Base-by-base conservation (phyloP, 495 filamentous ascomycete species). In the Talaromyces adpressus region DNA sequence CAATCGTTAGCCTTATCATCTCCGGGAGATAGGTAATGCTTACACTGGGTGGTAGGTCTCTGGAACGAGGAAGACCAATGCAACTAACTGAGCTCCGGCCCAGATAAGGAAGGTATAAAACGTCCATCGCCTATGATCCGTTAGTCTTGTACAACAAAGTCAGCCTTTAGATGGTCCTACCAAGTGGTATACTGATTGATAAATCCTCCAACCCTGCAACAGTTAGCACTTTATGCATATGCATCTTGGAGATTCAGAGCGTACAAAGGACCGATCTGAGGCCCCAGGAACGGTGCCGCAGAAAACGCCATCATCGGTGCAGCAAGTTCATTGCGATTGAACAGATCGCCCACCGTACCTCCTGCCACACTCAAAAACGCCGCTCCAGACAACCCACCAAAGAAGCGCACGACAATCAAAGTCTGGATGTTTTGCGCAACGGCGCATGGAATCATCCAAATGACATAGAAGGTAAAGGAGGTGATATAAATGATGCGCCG, bases 301-400 rank as follows among this genome's bases (percentile, higher is more conserved):
- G 91, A 91, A 69, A 93, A 96, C 11, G 96, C 70, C 87, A 90
- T 89, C 88, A 91, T 91, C 4, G 88, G 89, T 34, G 82, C 80
- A 61, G 85, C 85, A 58, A 97, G 87, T 58, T 92, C 83, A 54
- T 90, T 79, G 25, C 85, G 85, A 16, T 78, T 77, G 72, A 97
- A 98, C 75, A 97, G 75, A 71, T 98, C 93, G 9, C 91, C 92
- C 4, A 97, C 90, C 1, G 92, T 96, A 1, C 92, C 93, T 29
- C 94, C 93, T 4, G 92, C 89, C 3, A 98, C 93, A 61, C 85
- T 89, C 57, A 98, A 75, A 72, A 98, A 98, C 2, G 93, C 92
- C 64, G 85, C 89, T 6, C 94, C 93, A 1, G 91, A 83, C 16
- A 97, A 72, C 0, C 94, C 94, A 68, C 89, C 87, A 66, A 98